phyloP scores from a whole-genome alignment of 164 flowering plant species.

The Berberis vulgaris region DNA sequence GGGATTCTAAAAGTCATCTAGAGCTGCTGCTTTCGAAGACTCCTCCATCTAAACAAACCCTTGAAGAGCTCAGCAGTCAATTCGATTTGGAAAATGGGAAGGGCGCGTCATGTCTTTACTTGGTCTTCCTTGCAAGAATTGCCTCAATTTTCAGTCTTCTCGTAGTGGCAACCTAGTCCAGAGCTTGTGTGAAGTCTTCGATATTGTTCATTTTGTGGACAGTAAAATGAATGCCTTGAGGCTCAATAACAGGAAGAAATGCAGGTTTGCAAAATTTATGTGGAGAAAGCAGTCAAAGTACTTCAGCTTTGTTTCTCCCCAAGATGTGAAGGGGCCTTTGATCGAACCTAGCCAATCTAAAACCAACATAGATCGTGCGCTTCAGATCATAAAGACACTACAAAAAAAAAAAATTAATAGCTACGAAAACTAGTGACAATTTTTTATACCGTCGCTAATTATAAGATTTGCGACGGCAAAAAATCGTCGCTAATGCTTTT shows the following conservation, averaged over 20 bases:
- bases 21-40: background rate
- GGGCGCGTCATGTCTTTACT: conserved; percentile 2
- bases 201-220: background rate
- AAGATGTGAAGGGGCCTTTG: background rate
- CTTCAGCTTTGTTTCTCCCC: background rate
- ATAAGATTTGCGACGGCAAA: no score
- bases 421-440: background rate
- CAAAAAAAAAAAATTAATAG: no score
- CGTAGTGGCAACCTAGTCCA: background rate
- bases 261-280: background rate
- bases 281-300: background rate
- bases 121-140: conserved; percentile 3
- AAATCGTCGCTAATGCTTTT: no score
- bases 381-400: background rate
- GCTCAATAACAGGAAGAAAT: background rate
- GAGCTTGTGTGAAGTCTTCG: background rate
- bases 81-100: background rate
- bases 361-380: background rate
- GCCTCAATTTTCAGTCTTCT: background rate
- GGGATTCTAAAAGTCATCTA: background rate
- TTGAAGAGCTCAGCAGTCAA: background rate
- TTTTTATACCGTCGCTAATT: background rate
- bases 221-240: background rate
- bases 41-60: background rate
- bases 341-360: background rate